phyloP scores from a whole-genome alignment of 2,329 filamentous ascomycete genomes.

The Coleophoma cylindrospora region DNA sequence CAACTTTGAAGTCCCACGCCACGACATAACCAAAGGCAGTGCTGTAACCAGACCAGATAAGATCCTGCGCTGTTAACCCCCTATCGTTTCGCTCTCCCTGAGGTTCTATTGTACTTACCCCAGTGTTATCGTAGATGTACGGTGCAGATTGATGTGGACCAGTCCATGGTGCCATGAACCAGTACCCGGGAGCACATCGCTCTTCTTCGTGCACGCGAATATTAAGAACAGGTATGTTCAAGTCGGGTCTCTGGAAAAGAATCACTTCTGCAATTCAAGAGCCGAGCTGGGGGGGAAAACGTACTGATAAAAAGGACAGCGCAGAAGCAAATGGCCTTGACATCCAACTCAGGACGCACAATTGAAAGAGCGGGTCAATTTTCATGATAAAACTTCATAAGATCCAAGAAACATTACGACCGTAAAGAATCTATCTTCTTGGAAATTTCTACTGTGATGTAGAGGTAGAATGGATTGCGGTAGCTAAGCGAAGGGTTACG shows the following conservation, averaged over 20 bases:
- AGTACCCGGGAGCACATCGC: neutral
- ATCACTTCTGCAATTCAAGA: too few relatives aligned
- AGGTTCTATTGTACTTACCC: neutral
- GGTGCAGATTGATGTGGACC: neutral
- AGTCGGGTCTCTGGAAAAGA: neutral
- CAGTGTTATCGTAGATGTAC: neutral
- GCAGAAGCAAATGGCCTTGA: too few relatives aligned
- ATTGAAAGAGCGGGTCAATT: too few relatives aligned
- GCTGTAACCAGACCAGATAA: neutral
- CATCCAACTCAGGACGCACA: too few relatives aligned
- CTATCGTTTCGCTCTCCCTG: neutral
- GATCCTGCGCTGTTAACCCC: neutral
- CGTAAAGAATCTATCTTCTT: too few relatives aligned
- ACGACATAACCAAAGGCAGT: neutral
- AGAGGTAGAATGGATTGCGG: too few relatives aligned
- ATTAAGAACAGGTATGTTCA: neutral
- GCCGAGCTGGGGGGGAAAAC: too few relatives aligned
- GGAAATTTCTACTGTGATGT: too few relatives aligned
- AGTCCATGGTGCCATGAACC: neutral
- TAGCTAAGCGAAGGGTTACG: too few relatives aligned
- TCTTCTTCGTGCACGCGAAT: neutral
- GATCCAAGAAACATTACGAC: too few relatives aligned
- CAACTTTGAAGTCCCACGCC: neutral
- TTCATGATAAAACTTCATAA: too few relatives aligned
- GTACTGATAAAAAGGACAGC: too few relatives aligned